phyloP scores from a whole-genome alignment of 192 early-diverging fungal genomes.

The Obelidium mucronatum region DNA sequence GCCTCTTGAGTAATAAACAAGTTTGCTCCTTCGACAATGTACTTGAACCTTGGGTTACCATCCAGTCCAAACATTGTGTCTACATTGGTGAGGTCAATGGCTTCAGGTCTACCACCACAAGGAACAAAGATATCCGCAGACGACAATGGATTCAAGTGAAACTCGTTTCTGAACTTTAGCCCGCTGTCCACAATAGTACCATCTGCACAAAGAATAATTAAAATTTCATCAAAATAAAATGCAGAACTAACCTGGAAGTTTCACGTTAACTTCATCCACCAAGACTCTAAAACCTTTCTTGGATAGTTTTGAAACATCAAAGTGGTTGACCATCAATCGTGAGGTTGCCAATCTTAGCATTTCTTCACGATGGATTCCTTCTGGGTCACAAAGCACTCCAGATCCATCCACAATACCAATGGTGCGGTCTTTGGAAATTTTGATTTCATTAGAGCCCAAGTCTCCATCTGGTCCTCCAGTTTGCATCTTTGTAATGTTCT shows the following conservation, averaged over 20 bases:
- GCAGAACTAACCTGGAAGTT: slow-evolving; percentile 66
- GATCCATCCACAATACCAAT: slow-evolving; percentile 96
- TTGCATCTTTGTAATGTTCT: slow-evolving; percentile 88
- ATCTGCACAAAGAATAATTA: slow-evolving; percentile 44
- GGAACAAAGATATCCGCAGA: slow-evolving; percentile 93
- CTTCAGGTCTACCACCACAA: slow-evolving; percentile 98
- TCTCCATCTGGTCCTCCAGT: slow-evolving; percentile 99
- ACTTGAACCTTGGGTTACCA: slow-evolving; percentile 93
- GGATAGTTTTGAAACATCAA: slow-evolving; percentile 82
- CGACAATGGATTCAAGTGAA: slow-evolving; percentile 88
- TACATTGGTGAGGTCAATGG: slow-evolving; percentile 94
- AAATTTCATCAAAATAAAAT: neutral
- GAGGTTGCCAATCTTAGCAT: slow-evolving; percentile 82
- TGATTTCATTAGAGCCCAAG: slow-evolving; percentile 98
- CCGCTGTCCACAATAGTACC: slow-evolving; percentile 88
- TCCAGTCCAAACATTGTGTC: slow-evolving; percentile 76
- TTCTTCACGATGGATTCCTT: slow-evolving; percentile 91
- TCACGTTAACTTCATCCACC: slow-evolving; percentile 91
- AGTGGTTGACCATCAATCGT: slow-evolving; percentile 89
- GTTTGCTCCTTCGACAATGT: slow-evolving; percentile 99
- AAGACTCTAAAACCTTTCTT: slow-evolving; percentile 92
- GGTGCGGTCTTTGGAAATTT: slow-evolving; percentile 97
- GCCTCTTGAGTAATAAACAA: slow-evolving; percentile 99
- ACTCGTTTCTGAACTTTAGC: slow-evolving; percentile 95
- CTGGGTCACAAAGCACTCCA: slow-evolving; percentile 92